Evolutionary conservation across 2,329 filamentous ascomycete species (phyloP).

Genomic region (Stagonosporopsis cucurbitacearum): DNA sequence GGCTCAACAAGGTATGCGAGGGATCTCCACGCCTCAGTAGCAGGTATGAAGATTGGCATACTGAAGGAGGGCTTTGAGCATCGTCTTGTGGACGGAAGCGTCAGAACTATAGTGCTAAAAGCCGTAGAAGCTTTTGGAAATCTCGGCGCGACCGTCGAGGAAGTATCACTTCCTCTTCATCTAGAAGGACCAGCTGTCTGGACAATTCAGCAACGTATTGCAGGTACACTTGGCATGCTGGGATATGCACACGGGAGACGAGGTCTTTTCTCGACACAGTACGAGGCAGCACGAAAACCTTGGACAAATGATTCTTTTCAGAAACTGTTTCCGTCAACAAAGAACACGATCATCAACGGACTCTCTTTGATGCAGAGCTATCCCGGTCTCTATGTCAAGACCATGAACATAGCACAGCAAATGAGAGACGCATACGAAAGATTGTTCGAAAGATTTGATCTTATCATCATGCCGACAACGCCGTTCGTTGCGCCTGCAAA

Average conservation of each 20-base stretch:
- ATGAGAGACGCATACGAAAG: slow-evolving; percentile 50
- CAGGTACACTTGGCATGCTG: slow-evolving; percentile 12
- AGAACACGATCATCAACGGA: slow-evolving; percentile 56
- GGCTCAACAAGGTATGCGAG: slow-evolving; percentile 31
- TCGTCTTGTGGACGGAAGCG: slow-evolving; percentile 46
- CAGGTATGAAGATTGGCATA: slow-evolving; percentile 36
- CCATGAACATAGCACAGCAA: slow-evolving; percentile 50
- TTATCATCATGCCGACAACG: slow-evolving; percentile 52
- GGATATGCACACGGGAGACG: slow-evolving; percentile 53
- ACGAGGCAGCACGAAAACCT: slow-evolving; percentile 8
- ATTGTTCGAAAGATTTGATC: slow-evolving; percentile 46
- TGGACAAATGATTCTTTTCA: slow-evolving; percentile 44
- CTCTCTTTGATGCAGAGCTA: slow-evolving; percentile 48
- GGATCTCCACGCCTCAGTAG: slow-evolving; percentile 22
- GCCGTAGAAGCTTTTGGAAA: slow-evolving; percentile 32
- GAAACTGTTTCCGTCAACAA: slow-evolving; percentile 56
- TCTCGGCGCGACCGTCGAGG: slow-evolving; percentile 56
- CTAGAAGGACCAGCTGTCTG: slow-evolving; percentile 50
- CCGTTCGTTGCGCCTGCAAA: slow-evolving; percentile 34
- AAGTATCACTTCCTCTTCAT: slow-evolving; percentile 37
- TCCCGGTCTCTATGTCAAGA: slow-evolving; percentile 51
- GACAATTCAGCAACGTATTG: slow-evolving; percentile 43
- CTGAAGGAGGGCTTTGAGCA: slow-evolving; percentile 36
- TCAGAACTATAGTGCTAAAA: slow-evolving; percentile 53
- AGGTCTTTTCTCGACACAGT: slow-evolving; percentile 48